These are phyloP conservation scores for Aspergillus unguis DNA, from an alignment of 2,329 filamentous ascomycete genomes.

Conservation along the genomic window DNA sequence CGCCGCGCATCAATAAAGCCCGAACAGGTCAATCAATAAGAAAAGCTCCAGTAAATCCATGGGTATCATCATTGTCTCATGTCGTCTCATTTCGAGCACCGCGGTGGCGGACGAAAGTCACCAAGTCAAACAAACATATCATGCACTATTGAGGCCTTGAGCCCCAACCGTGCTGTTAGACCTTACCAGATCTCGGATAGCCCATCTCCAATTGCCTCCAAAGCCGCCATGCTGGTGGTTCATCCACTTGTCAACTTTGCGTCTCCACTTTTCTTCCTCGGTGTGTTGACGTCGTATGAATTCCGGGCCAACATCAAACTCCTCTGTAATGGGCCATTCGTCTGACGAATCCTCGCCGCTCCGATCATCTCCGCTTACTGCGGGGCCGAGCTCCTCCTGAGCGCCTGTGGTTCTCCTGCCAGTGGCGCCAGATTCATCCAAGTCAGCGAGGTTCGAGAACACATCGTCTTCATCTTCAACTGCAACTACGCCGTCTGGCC, in stretches of 20 bases:
- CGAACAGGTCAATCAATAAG: slow-evolving; percentile 6
- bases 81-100: neutral
- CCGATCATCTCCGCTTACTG: slow-evolving; percentile 36
- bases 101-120: neutral
- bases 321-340: slow-evolving; percentile 85
- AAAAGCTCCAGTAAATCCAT: slow-evolving; percentile 11
- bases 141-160: slow-evolving; percentile 12
- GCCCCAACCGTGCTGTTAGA: slow-evolving; percentile 22
- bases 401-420: slow-evolving; percentile 22
- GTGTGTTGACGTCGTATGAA: slow-evolving; percentile 85
- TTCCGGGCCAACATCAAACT: slow-evolving; percentile 95
- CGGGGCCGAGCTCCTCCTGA: slow-evolving; percentile 26
- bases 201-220: slow-evolving; percentile 71
- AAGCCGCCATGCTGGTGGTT: slow-evolving; percentile 49
- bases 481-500: slow-evolving; percentile 37
- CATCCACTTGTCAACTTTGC: slow-evolving; percentile 85
- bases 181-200: slow-evolving; percentile 52
- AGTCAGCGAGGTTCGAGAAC: slow-evolving; percentile 90
- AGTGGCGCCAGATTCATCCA: slow-evolving; percentile 56
- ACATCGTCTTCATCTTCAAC: slow-evolving; percentile 88
- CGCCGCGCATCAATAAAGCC: slow-evolving; percentile 5
- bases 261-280: slow-evolving; percentile 87
- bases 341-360: slow-evolving; percentile 52
- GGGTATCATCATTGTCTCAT: slow-evolving; percentile 12
- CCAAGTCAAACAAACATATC: slow-evolving; percentile 9